phyloP scores from a whole-genome alignment of 176 grass and related monocot genomes.

The Zea mays region Zm-B73-REFERENCE-NAM-5.0 NC_050099.1:162361001-162361500 shows the following conservation, averaged over 20 bases:
- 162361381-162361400: too few relatives aligned
- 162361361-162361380: background rate
- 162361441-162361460: background rate
- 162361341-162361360: slow-evolving; percentile 43
- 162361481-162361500: background rate
- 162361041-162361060: too few relatives aligned
- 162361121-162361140: background rate
- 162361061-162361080: too few relatives aligned
- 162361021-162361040: too few relatives aligned
- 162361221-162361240: background rate
- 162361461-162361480: background rate
- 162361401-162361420: background rate
- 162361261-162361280: slow-evolving; percentile 35
- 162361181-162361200: background rate
- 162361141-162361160: background rate
- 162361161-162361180: slow-evolving; percentile 36
- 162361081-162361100: too few relatives aligned
- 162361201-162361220: background rate
- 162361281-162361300: slow-evolving; percentile 12
- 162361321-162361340: slow-evolving; percentile 42
- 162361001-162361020: too few relatives aligned
- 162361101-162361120: too few relatives aligned
- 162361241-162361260: slow-evolving; percentile 34
- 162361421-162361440: too few relatives aligned
- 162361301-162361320: background rate